Base-by-base conservation (phyloP, 2,329 filamentous ascomycete genomes). In the Chaetomium sp. region DNA sequence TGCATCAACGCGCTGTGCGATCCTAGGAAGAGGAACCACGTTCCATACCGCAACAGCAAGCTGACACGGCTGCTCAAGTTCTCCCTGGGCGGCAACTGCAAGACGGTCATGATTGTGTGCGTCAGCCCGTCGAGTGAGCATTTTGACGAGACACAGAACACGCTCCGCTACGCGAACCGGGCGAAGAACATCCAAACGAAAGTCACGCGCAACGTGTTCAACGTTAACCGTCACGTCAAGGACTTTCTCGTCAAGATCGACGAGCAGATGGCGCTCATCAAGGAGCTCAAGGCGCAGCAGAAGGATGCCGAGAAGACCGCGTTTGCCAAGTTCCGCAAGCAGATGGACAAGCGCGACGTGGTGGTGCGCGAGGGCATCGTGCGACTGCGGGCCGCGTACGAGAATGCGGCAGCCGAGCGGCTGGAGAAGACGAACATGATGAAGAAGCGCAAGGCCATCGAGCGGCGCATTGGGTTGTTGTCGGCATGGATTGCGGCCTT, bases 111-210 rank as follows among this genome's bases (percentile, higher is more conserved):
- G 94, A 97, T 99, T 70, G 94, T 99, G 33, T 99, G 94, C 67
- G 89, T 99, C 53, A 96, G 91, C 64, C 94, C 94, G 1, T 96
- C 91, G 0, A 97, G 94, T 67, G 88, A 89, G 5, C 94, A 99
- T 72, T 99, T 94, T 65, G 94, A 99, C 70, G 94, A 99, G 73
- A 96, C 92, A 0, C 94, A 99, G 67, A 99, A 99, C 71, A 99
- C 94, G 0, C 79, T 99, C 14, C 88, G 95, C 65, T 99, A 99
- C 67, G 94, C 94, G 49, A 97, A 99, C 71, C 82, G 94, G 63
- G 94, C 94, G 57, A 99, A 99, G 81, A 99, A 99, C 67, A 99
- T 99, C 68, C 95, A 97, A 75, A 99, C 94, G 57, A 99, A 99
- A 79, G 91, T 96, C 55, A 96, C 94, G n/a, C 86, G 91, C 66